A percentile compares a stretch with the other conserved stretches of the same genome.
Evolutionary conservation across 2,329 filamentous ascomycete genomes (phyloP).

Genomic region (Dendrostoma leiphaemia): DNA sequence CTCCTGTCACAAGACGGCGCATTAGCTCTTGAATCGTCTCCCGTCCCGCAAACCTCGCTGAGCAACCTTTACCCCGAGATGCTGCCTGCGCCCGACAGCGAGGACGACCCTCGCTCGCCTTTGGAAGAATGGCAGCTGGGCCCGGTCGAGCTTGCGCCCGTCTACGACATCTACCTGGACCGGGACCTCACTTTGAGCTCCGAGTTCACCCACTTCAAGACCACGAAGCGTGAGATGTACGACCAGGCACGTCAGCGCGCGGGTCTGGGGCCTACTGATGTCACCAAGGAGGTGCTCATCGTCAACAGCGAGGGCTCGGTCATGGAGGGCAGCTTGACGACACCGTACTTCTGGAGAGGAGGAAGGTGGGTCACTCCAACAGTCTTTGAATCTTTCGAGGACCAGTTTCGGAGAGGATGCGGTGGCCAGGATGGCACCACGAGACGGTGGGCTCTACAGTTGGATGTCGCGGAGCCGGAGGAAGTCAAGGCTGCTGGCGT

Average conservation of each 20-base stretch:
- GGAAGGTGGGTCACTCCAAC: conserved; percentile 79
- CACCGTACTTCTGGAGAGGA: conserved; percentile 74
- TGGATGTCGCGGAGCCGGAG: conserved; percentile 65
- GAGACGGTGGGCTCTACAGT: conserved; percentile 76
- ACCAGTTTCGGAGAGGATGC: conserved; percentile 26
- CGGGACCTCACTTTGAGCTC: conserved; percentile 39
- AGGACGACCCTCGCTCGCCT: neutral
- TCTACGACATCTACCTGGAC: conserved; percentile 47
- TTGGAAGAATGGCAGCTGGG: conserved; percentile 3
- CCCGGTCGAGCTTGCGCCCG: conserved; percentile 26
- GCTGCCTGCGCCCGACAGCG: conserved; percentile 44
- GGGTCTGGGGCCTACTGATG: conserved; percentile 47
- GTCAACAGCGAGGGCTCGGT: conserved; percentile 61
- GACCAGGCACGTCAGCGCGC: conserved; percentile 64
- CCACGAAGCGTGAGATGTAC: conserved; percentile 72
- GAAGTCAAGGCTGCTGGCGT: conserved; percentile 59
- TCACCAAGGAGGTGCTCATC: conserved; percentile 70
- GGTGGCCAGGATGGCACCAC: conserved; percentile 84
- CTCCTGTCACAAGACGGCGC: conserved; percentile 49
- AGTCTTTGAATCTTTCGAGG: conserved; percentile 41
- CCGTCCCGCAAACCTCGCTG: conserved; percentile 37
- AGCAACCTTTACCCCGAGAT: conserved; percentile 56
- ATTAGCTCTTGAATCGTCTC: conserved; percentile 40
- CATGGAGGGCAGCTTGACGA: conserved; percentile 85
- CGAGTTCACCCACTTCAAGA: conserved; percentile 83